Percentiles rank a stretch among this genome's conserved stretches.
phyloP scores from a whole-genome alignment of 495 filamentous ascomycete species.

The Neurospora sp. region DNA sequence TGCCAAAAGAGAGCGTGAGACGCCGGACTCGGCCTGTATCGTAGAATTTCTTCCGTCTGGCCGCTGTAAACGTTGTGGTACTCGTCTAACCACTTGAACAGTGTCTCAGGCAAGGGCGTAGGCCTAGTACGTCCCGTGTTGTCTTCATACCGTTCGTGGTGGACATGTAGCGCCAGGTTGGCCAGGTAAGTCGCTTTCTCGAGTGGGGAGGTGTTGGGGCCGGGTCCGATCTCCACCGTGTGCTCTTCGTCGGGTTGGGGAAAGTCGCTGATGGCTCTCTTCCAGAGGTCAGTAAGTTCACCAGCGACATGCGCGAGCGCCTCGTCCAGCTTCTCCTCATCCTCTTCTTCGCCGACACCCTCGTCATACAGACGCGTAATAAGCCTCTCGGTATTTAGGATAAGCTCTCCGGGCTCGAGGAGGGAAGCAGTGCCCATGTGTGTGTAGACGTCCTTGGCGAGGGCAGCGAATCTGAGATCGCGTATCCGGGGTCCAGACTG shows the following conservation, averaged over 20 bases:
- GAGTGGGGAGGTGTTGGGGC: slow-evolving; percentile 43
- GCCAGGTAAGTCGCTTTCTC: slow-evolving; percentile 66
- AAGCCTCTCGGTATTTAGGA: slow-evolving; percentile 44
- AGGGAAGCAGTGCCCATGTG: slow-evolving; percentile 34
- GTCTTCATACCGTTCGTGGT: slow-evolving; percentile 49
- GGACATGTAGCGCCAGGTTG: slow-evolving; percentile 58
- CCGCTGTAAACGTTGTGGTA: slow-evolving; percentile 52
- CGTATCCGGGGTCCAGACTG: slow-evolving; percentile 22
- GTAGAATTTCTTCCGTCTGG: slow-evolving; percentile 49
- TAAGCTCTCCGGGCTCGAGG: slow-evolving; percentile 41
- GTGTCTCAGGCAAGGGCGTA: slow-evolving; percentile 54
- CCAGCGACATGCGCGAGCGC: slow-evolving; percentile 45
- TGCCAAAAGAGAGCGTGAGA: slow-evolving; percentile 73
- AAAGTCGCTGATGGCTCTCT: slow-evolving; percentile 33
- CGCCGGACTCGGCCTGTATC: slow-evolving; percentile 57
- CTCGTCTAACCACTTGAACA: slow-evolving; percentile 68
- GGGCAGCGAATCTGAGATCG: slow-evolving; percentile 31
- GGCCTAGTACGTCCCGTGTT: slow-evolving; percentile 24
- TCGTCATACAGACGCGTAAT: slow-evolving; percentile 46
- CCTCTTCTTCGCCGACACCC: slow-evolving; percentile 39
- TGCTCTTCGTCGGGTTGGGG: slow-evolving; percentile 41
- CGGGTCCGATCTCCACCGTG: slow-evolving; percentile 51
- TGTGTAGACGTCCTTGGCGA: slow-evolving; percentile 41
- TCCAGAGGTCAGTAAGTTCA: slow-evolving; percentile 50
- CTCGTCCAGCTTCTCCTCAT: slow-evolving; percentile 43